Conservation (phyloP, 495 filamentous ascomycete genomes). For the Xylaria scruposa region DNA sequence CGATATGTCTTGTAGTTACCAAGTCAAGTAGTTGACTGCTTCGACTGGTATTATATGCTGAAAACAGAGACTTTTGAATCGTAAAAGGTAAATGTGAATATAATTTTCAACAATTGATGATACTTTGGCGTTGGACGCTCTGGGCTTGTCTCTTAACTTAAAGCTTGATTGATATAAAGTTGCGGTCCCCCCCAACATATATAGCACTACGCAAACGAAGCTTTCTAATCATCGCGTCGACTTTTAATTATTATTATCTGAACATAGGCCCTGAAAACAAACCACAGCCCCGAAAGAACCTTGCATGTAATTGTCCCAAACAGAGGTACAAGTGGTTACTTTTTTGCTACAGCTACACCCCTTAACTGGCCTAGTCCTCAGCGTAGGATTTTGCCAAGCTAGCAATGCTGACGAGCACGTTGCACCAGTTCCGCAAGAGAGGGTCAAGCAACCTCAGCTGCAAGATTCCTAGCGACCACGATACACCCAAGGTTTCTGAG, state of each 20-base stretch:
- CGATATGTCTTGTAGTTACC: background rate
- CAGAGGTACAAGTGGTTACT: background rate
- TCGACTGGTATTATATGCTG: background rate
- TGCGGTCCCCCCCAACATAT: conserved; percentile 1
- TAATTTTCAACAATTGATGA: background rate
- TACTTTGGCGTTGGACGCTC: background rate
- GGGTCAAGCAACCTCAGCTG: conserved; percentile 26
- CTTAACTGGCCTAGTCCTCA: conserved; percentile 13
- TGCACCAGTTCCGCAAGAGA: conserved; percentile 13
- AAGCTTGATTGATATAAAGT: background rate
- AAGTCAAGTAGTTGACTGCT: background rate
- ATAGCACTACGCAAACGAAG: conserved; percentile 27
- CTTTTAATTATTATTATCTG: conserved; percentile 27
- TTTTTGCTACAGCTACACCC: conserved; percentile 4
- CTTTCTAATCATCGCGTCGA: conserved; percentile 26
- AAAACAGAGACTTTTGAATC: background rate
- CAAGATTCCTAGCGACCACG: conserved; percentile 24
- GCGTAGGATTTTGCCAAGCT: conserved; percentile 28
- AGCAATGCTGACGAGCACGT: conserved; percentile 13
- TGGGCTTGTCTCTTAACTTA: background rate
- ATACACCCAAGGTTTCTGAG: conserved; percentile 23
- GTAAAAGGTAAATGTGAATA: background rate
- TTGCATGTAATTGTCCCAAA: conserved; percentile 18
- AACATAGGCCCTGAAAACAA: conserved; percentile 5
- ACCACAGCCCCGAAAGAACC: conserved; percentile 28